Evolutionary conservation across 805 yeast species (phyloP).

Genomic region (Barnettozyma populi): DNA sequence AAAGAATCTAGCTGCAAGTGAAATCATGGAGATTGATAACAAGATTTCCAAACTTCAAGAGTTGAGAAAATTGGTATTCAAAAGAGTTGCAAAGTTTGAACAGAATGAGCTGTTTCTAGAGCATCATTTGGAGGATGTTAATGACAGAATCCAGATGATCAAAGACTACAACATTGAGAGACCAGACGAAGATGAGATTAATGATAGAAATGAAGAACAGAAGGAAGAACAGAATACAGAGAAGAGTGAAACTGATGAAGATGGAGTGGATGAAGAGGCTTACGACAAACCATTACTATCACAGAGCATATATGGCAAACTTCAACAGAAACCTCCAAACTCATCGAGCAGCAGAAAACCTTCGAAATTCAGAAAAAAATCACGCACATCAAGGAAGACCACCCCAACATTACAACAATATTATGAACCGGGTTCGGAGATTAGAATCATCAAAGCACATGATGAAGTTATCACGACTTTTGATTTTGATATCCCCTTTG

Average conservation of each 20-base stretch:
- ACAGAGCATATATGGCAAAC: conserved; percentile 40
- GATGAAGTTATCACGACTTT: conserved; percentile 47
- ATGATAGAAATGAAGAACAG: conserved; percentile 1
- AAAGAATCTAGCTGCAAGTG: conserved; percentile 58
- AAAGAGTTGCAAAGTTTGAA: conserved; percentile 55
- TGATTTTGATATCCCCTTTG: conserved; percentile 72
- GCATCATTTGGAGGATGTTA: conserved; percentile 38
- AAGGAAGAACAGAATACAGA: conserved; percentile 4
- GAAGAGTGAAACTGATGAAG: conserved; percentile 5
- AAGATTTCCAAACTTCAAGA: conserved; percentile 47
- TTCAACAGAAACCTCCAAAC: conserved; percentile 30
- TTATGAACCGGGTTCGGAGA: conserved; percentile 53
- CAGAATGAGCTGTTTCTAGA: conserved; percentile 55
- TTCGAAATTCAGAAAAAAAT: conserved; percentile 24
- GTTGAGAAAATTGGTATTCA: conserved; percentile 49
- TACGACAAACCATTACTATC: conserved; percentile 30
- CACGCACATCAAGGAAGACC: conserved; percentile 38
- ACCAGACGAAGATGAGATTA: conserved; percentile 22
- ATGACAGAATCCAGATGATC: conserved; percentile 38
- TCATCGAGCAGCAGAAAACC: conserved; percentile 1
- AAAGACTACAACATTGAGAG: conserved; percentile 34
- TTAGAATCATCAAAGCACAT: conserved; percentile 47
- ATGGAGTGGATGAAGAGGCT: conserved; percentile 9
- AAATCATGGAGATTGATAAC: conserved; percentile 57
- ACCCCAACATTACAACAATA: conserved; percentile 61